phyloP scores from a whole-genome alignment of 768 basidiomycete genomes.

The Auriscalpium vulgare region DNA sequence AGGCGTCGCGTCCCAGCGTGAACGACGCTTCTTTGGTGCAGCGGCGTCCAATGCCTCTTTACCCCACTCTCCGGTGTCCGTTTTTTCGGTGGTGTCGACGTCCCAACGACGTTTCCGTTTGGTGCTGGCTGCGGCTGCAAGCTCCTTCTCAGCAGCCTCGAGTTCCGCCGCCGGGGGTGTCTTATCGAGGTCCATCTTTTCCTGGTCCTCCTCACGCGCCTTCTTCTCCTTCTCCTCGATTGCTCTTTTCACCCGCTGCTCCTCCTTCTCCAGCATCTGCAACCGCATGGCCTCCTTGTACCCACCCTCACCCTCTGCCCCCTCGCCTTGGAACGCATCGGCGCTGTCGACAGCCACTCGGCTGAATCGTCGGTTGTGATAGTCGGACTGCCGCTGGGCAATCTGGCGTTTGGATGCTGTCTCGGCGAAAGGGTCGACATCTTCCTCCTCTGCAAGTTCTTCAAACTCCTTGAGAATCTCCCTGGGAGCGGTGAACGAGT shows the following conservation, averaged over 20 bases:
- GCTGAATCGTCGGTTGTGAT: constrained; percentile 86
- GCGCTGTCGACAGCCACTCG: constrained; percentile 75
- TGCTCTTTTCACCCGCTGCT: constrained; percentile 69
- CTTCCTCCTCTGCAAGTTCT: constrained; percentile 88
- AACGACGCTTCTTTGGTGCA: constrained; percentile 85
- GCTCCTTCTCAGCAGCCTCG: constrained; percentile 62
- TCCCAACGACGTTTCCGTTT: constrained; percentile 85
- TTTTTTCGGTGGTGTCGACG: constrained; percentile 56
- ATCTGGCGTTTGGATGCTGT: constrained; percentile 92
- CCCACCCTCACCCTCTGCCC: constrained; percentile 68
- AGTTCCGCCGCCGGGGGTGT: constrained; percentile 83
- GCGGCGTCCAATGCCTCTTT: constrained; percentile 67
- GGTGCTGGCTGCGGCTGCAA: constrained; percentile 45
- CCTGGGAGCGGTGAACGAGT: constrained; percentile 89
- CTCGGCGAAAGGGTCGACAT: constrained; percentile 87
- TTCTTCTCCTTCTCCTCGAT: constrained; percentile 86
- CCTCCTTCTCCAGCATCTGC: constrained; percentile 88
- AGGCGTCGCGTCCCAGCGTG: constrained; percentile 94
- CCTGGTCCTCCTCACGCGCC: constrained; percentile 60
- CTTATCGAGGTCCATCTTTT: constrained; percentile 85
- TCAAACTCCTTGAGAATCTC: constrained; percentile 92
- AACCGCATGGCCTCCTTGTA: constrained; percentile 97
- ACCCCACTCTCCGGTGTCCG: constrained; percentile 61
- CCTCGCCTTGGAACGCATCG: constrained; percentile 73
- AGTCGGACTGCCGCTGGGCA: constrained; percentile 88